A percentile compares a stretch with the other conserved stretches of the same genome.
Conservation (phyloP, 1,284 basidiomycete genomes). For the Coriolopsis trogii region DNA sequence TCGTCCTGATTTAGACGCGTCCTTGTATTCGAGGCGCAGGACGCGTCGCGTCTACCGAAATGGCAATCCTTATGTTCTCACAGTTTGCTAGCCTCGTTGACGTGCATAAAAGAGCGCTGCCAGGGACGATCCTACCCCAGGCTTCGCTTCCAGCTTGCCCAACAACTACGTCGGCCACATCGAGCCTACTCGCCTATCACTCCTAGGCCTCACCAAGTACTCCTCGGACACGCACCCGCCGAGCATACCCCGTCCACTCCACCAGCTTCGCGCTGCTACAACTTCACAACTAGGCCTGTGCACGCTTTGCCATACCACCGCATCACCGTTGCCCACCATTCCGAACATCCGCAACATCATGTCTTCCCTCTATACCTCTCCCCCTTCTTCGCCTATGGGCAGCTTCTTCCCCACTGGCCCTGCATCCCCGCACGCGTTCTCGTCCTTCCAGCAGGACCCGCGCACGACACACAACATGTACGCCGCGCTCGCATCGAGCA, state of each 20-base stretch:
- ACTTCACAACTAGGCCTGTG: neutral
- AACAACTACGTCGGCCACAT: neutral
- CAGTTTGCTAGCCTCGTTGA: neutral
- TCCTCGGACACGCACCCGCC: neutral
- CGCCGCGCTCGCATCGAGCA: slow-evolving; percentile 47
- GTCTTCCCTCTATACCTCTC: slow-evolving; percentile 36
- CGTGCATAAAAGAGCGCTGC: slow-evolving; percentile 17
- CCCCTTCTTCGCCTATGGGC: slow-evolving; percentile 32
- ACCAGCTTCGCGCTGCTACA: neutral
- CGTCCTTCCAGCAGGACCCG: slow-evolving; percentile 64
- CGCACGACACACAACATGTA: slow-evolving; percentile 69
- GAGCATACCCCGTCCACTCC: neutral
- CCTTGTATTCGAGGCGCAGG: slow-evolving; percentile 28
- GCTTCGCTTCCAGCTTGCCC: slow-evolving; percentile 15
- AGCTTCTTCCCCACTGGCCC: slow-evolving; percentile 42
- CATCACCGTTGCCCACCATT: slow-evolving; percentile 4
- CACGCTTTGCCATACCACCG: neutral
- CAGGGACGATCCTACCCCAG: slow-evolving; percentile 9
- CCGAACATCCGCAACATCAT: slow-evolving; percentile 21
- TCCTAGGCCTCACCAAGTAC: slow-evolving; percentile 5
- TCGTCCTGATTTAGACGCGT: slow-evolving; percentile 24
- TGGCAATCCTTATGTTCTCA: slow-evolving; percentile 19
- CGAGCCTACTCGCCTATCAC: neutral
- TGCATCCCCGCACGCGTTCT: slow-evolving; percentile 57
- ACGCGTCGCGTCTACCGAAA: slow-evolving; percentile 9